Evolutionary conservation across 2,329 filamentous ascomycete genomes (phyloP).

Genomic region (Herpotrichia juniperi): DNA sequence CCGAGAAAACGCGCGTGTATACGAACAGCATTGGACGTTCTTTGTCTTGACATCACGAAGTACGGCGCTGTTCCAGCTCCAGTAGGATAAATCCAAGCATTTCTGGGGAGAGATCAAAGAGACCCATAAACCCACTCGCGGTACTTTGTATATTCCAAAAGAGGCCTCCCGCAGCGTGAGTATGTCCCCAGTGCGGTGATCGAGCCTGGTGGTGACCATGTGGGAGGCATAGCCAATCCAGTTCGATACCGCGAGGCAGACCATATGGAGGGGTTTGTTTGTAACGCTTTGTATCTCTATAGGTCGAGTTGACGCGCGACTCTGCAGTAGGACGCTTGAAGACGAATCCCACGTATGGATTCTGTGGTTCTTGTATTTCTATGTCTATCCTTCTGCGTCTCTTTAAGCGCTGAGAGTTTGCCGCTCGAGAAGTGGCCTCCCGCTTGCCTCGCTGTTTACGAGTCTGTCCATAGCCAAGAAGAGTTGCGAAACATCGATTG

Average conservation of each 20-base stretch:
- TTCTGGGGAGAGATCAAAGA: not conserved
- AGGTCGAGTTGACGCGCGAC: constrained; percentile 17
- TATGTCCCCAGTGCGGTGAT: not conserved
- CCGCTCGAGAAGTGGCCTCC: constrained; percentile 19
- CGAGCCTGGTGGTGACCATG: constrained; percentile 4
- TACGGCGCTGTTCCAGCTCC: not conserved
- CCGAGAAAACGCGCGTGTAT: not conserved
- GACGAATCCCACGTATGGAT: constrained; percentile 4
- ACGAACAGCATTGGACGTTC: not conserved
- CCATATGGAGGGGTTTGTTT: not conserved
- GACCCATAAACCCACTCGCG: not conserved
- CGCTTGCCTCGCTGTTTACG: constrained; percentile 16
- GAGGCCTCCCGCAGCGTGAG: not conserved
- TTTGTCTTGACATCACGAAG: not conserved
- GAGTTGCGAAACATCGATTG: constrained; percentile 11
- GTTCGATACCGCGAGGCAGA: constrained; percentile 10
- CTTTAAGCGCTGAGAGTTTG: constrained; percentile 30
- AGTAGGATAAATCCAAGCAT: not conserved
- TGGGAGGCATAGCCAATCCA: constrained; percentile 16
- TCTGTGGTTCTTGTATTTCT: constrained; percentile 36
- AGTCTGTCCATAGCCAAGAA: constrained; percentile 6
- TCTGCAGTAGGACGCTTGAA: constrained; percentile 11
- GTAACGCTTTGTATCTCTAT: constrained; percentile 11
- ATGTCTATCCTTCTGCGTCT: constrained; percentile 31
- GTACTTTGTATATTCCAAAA: not conserved